Evolutionary conservation across 352 stramenopile species (phyloP), one percentile per base, ranked within the genome.

Genomic region (Phytophthora pinifolia): DNA sequence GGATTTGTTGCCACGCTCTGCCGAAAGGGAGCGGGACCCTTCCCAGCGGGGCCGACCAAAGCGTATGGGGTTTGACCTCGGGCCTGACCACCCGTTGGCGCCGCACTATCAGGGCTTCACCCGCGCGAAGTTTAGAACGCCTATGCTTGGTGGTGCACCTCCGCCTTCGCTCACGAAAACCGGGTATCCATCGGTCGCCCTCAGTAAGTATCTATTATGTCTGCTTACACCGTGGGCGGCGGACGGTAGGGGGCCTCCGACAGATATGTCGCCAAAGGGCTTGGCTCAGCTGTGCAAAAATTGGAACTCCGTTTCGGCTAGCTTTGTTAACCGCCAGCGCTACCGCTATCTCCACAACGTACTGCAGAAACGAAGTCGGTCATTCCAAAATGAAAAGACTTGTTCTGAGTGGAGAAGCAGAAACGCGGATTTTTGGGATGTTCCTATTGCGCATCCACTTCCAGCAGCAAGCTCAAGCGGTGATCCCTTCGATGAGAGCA

Each of bases 51-150:
- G 38, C 0, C 31, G 54, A 13, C 54, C 37, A 12, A 51, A 51
- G 2, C 49, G 41, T 2, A 3, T 5, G 9, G 46, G 46, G 3
- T 57, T 63, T 42, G 41, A 53, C 30, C 37, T 63, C 4, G 38
- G 1, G 1, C 9, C 22, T 20, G 45, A 20, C 1, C 33, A 67
- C 17, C 51, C 46, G 2, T 42, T 61, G 6, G 2, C 20, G 12
- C 14, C 38, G 3, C n/a, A 43, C 15, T 62, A 47, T 31, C 47
- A 62, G 36, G 52, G 52, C 3, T 67, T 52, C 30, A 67, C 62
- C 6, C 46, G 51, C 18, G 27, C 52, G 41, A 67, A 67, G 37
- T 56, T 67, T 13, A 20, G 36, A 15, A 67, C 59, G 1, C 22
- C 46, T 4, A 55, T 67, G 52, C 27, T 67, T 12, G 59, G 59